Evolutionary conservation across 2,329 filamentous ascomycete genomes (phyloP).

Genomic region (Paecilomyces sp.): DNA sequence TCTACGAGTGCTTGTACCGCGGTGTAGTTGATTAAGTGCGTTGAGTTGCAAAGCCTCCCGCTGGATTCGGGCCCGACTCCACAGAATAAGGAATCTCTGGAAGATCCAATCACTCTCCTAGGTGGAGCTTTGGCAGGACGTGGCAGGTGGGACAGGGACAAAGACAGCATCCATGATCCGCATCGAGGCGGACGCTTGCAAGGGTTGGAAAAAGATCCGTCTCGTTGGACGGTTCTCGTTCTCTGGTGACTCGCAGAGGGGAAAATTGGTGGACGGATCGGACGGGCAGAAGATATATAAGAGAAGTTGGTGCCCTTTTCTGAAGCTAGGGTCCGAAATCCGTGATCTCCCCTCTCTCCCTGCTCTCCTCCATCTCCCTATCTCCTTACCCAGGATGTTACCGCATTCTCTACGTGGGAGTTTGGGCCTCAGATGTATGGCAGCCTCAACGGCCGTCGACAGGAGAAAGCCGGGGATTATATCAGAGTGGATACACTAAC

Average conservation of each 20-base stretch:
- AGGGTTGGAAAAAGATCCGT: constrained; percentile 8
- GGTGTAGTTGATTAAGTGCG: neutral
- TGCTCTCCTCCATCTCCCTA: neutral
- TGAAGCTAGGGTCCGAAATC: neutral
- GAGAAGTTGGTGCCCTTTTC: neutral
- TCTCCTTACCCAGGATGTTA: neutral
- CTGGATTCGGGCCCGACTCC: neutral
- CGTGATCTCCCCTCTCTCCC: neutral
- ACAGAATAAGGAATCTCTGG: neutral
- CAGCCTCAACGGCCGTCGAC: neutral
- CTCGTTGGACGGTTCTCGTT: neutral
- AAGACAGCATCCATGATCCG: constrained; percentile 10
- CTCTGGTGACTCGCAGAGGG: constrained; percentile 1
- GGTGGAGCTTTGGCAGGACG: constrained; percentile 13
- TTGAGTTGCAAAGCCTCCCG: neutral
- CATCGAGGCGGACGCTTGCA: constrained; percentile 20
- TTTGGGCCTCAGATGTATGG: neutral
- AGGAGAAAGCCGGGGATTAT: neutral
- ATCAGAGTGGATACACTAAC: constrained; percentile 12
- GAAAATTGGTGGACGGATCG: neutral
- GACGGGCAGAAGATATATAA: neutral
- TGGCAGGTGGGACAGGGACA: constrained; percentile 22
- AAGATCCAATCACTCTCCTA: constrained; percentile 9
- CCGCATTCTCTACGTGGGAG: neutral
- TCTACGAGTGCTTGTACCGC: neutral